Percentiles rank a stretch among this genome's conserved stretches.
Evolutionary conservation across 2,329 filamentous ascomycete genomes (phyloP).

Genomic region (Rutstroemia sp.): DNA sequence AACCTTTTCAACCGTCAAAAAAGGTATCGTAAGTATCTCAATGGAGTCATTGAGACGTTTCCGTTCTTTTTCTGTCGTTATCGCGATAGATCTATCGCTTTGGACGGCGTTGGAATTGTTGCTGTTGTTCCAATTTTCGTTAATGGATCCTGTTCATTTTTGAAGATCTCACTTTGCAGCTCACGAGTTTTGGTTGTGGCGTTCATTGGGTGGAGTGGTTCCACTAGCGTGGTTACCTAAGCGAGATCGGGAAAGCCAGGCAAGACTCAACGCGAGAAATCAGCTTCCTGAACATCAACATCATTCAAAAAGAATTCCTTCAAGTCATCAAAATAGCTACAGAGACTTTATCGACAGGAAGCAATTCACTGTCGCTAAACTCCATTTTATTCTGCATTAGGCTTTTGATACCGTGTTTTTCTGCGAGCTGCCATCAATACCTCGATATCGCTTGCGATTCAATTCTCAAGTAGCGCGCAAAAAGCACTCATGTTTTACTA

Average conservation of each 20-base stretch:
- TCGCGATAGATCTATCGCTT: neutral
- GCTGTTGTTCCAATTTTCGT: neutral
- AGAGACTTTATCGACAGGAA: neutral
- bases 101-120: neutral
- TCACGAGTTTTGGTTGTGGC: neutral
- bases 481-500: slow-evolving; percentile 8
- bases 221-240: slow-evolving; percentile 2
- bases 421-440: neutral
- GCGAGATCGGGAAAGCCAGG: slow-evolving; percentile 6
- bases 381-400: neutral
- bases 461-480: neutral
- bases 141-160: neutral
- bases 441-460: neutral
- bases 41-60: neutral
- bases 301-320: neutral
- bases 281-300: slow-evolving; percentile 5
- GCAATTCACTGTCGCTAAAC: neutral
- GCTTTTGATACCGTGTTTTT: neutral
- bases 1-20: neutral
- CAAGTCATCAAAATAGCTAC: slow-evolving; percentile 1
- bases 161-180: neutral
- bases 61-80: neutral
- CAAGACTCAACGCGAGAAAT: slow-evolving; percentile 7
- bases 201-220: neutral
- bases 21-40: neutral